Evolutionary conservation across 805 yeast species (phyloP).

Genomic region (Torulaspora delbrueckii): DNA sequence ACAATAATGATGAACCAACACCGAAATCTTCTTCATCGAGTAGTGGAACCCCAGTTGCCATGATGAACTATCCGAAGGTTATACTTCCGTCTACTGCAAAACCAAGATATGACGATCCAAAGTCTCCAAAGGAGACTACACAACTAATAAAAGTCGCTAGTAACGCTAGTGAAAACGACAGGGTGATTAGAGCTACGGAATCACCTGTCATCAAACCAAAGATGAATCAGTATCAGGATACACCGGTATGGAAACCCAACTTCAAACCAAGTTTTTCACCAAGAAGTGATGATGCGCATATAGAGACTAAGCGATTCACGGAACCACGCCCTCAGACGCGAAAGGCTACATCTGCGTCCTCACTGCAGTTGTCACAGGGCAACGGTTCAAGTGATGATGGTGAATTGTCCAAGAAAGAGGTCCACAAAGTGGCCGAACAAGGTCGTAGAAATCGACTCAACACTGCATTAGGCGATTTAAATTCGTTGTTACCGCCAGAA

Average conservation of each 20-base stretch:
- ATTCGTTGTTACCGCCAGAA: conserved; percentile 58
- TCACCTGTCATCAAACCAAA: conserved; percentile 28
- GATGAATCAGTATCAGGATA: conserved; percentile 4
- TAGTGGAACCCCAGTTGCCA: conserved; percentile 17
- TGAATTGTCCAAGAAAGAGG: conserved; percentile 26
- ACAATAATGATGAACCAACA: conserved; percentile 7
- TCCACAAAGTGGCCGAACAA: conserved; percentile 91
- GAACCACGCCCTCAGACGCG: conserved; percentile 1
- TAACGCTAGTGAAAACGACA: conserved; percentile 8
- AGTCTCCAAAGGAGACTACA: conserved; percentile 2
- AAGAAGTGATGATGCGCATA: neutral
- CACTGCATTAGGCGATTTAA: conserved; percentile 72
- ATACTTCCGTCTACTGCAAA: conserved; percentile 23
- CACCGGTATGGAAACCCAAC: neutral
- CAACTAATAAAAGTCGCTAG: conserved; percentile 5
- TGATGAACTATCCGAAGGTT: conserved; percentile 28
- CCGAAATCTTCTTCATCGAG: conserved; percentile 13
- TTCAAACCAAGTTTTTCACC: neutral
- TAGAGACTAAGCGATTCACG: neutral
- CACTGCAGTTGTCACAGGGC: conserved; percentile 1
- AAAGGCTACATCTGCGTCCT: conserved; percentile 4
- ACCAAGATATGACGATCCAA: conserved; percentile 4
- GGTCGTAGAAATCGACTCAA: conserved; percentile 93
- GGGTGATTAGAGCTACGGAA: conserved; percentile 25
- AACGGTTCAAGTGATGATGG: conserved; percentile 16